phyloP scores from a whole-genome alignment of 192 early-diverging fungal genomes.

The Dispira simplex region DNA sequence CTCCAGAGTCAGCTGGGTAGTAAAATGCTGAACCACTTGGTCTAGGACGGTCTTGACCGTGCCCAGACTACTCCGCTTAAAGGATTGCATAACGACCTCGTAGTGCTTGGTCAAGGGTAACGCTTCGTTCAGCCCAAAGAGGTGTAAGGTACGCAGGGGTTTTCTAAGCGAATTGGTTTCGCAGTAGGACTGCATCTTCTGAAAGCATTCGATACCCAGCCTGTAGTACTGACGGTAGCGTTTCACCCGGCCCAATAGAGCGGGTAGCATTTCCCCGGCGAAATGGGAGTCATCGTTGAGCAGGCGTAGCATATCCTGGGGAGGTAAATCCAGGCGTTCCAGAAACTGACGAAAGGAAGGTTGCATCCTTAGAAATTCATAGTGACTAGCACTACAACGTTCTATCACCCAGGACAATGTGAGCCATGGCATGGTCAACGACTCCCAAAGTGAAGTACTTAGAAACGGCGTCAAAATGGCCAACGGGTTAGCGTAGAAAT shows the following conservation, averaged over 20 bases:
- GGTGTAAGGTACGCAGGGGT: slow-evolving; percentile 48
- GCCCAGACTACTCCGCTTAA: neutral
- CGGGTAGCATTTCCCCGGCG: slow-evolving; percentile 28
- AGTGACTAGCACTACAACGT: slow-evolving; percentile 32
- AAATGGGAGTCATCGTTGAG: slow-evolving; percentile 45
- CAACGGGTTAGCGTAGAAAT: slow-evolving; percentile 74
- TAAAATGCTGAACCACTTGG: no score
- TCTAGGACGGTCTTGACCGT: no score
- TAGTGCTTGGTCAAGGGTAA: slow-evolving; percentile 18
- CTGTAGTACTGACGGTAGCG: slow-evolving; percentile 42
- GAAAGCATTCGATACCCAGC: slow-evolving; percentile 38
- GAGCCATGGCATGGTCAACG: neutral
- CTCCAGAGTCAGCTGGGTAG: no score
- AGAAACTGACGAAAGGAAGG: slow-evolving; percentile 42
- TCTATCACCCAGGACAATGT: slow-evolving; percentile 5
- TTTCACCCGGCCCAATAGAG: slow-evolving; percentile 27
- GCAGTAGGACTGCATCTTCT: slow-evolving; percentile 34
- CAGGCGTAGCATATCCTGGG: slow-evolving; percentile 22
- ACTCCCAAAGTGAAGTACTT: neutral
- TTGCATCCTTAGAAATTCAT: slow-evolving; percentile 53
- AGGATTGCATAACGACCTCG: neutral
- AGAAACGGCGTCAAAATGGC: slow-evolving; percentile 38
- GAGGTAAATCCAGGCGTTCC: slow-evolving; percentile 15
- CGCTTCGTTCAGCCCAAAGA: slow-evolving; percentile 33
- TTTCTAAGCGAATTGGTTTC: slow-evolving; percentile 25